Evolutionary conservation across 2,329 filamentous ascomycete species (phyloP).

Genomic region (Arthrobotrys sphaeroides): DNA sequence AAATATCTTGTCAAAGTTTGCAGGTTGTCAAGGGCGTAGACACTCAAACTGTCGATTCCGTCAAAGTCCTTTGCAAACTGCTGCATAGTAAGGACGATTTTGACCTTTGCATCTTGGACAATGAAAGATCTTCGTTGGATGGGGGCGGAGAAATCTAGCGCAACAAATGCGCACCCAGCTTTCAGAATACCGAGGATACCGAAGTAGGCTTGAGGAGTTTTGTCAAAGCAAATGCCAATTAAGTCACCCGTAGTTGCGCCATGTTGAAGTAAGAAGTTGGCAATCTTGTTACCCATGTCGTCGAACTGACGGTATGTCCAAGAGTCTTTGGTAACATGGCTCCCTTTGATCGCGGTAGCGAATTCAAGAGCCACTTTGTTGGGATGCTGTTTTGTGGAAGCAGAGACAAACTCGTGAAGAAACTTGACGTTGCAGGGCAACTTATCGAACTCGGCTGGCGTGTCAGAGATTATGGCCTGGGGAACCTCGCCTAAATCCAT

Average conservation of each 20-base stretch:
- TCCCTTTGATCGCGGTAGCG: conserved; percentile 67
- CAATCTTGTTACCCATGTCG: conserved; percentile 75
- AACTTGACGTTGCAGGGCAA: conserved; percentile 70
- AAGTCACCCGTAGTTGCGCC: conserved; percentile 69
- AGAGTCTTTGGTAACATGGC: conserved; percentile 62
- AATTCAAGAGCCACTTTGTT: conserved; percentile 78
- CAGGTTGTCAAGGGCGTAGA: conserved; percentile 64
- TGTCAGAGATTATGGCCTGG: conserved; percentile 70
- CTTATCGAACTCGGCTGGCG: conserved; percentile 68
- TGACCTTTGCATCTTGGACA: conserved; percentile 74
- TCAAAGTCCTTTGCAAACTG: conserved; percentile 62
- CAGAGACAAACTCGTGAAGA: conserved; percentile 82
- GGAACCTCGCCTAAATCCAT: conserved; percentile 61
- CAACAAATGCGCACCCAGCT: conserved; percentile 81
- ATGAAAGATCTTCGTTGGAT: conserved; percentile 80
- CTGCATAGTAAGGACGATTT: conserved; percentile 70
- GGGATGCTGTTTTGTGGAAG: conserved; percentile 68
- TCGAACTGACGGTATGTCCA: conserved; percentile 84
- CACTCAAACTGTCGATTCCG: conserved; percentile 59
- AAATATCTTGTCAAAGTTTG: conserved; percentile 58
- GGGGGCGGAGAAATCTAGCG: conserved; percentile 79
- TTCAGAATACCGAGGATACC: conserved; percentile 84
- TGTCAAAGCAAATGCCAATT: conserved; percentile 82
- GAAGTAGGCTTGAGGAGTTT: conserved; percentile 84
- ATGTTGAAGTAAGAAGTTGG: conserved; percentile 66